Percentiles rank a stretch among this genome's conserved stretches.
Conservation (phyloP, 148 eudicot genomes). For the Arctostaphylos glauca region DNA sequence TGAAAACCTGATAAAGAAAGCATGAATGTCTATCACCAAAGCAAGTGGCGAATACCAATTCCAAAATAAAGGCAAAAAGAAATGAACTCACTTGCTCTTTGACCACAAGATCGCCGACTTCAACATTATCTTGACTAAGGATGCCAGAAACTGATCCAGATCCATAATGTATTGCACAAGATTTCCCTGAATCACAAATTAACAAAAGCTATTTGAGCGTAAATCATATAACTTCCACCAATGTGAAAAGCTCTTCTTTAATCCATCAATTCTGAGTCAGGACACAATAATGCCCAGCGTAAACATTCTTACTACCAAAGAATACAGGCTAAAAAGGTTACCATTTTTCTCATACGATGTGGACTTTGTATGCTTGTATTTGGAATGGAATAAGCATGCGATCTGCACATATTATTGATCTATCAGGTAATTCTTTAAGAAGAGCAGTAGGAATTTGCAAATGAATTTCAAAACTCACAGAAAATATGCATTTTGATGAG, state of each 20-base stretch:
- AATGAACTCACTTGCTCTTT: conserved; percentile 55
- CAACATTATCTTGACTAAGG: conserved; percentile 72
- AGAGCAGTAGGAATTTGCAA: not conserved
- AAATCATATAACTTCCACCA: not conserved
- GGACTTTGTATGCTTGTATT: conserved; percentile 64
- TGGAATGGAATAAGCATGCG: conserved; percentile 65
- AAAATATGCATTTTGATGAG: conserved; percentile 71
- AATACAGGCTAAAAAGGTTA: conserved; percentile 8
- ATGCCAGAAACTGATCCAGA: conserved; percentile 79
- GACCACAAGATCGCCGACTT: conserved; percentile 65
- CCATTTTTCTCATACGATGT: conserved; percentile 53
- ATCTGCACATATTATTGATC: conserved; percentile 37
- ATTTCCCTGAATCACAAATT: conserved; percentile 37
- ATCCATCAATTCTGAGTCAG: not conserved
- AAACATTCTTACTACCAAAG: not conserved
- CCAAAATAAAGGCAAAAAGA: not conserved
- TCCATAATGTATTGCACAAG: conserved; percentile 58
- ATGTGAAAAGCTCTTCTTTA: not conserved
- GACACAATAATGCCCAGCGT: not conserved
- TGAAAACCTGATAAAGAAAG: conserved; percentile 46
- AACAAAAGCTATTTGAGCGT: not conserved
- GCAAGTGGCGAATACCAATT: not conserved
- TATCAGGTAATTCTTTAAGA: conserved; percentile 7
- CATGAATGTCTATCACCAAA: not conserved
- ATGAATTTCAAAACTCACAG: conserved; percentile 49